Conservation (phyloP, 176 grass and related monocot species). For the Dendrocalamus sinicus region DNA sequence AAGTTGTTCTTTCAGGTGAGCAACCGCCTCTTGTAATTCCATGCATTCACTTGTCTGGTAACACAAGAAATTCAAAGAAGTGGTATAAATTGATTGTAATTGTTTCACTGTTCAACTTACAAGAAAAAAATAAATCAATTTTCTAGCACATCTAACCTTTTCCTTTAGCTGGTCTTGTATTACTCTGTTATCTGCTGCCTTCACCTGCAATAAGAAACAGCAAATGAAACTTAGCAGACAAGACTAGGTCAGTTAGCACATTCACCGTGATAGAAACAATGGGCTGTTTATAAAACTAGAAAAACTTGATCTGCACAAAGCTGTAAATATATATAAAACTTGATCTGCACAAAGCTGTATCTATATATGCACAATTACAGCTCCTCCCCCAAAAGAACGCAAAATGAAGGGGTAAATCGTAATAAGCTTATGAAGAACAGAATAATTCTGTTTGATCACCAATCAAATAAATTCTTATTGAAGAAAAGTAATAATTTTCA, state of each 20-base stretch:
- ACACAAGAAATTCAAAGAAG: conserved; percentile 37
- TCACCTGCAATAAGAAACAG: conserved; percentile 71
- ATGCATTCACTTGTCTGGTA: conserved; percentile 78
- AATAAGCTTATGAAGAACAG: not conserved
- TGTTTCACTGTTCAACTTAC: conserved; percentile 31
- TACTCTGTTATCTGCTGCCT: conserved; percentile 94
- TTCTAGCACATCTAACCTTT: conserved; percentile 59
- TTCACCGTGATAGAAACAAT: conserved; percentile 2
- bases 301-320: conserved; percentile 19
- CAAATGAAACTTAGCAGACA: conserved; percentile 31
- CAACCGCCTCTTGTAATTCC: conserved; percentile 72
- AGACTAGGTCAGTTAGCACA: conserved; percentile 1
- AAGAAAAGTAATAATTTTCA: not conserved
- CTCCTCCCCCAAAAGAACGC: not conserved
- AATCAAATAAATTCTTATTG: not conserved
- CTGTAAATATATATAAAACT: conserved; percentile 16
- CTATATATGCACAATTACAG: conserved; percentile 4
- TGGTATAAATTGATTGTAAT: conserved; percentile 19
- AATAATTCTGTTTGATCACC: not conserved
- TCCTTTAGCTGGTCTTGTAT: conserved; percentile 95
- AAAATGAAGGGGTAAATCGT: not conserved
- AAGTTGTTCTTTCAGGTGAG: conserved; percentile 72
- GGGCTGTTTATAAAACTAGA: conserved; percentile 9
- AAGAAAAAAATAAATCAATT: conserved; percentile 9
- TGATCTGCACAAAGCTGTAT: conserved; percentile 6